Evolutionary conservation across 495 filamentous ascomycete species (phyloP).

Genomic region (Choiromyces venosus): DNA sequence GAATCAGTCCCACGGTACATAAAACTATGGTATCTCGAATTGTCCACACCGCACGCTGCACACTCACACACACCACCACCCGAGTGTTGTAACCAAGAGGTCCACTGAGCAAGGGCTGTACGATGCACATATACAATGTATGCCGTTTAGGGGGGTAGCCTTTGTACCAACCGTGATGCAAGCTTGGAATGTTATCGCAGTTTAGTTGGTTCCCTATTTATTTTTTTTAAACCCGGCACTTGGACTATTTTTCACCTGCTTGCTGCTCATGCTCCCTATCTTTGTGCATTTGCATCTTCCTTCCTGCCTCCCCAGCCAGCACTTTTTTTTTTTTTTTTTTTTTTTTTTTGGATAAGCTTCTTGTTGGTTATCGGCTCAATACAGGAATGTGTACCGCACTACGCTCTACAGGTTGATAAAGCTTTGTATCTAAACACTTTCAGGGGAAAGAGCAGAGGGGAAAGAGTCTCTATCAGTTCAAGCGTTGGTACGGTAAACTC

Average conservation of each 20-base stretch:
- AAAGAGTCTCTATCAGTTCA: background rate
- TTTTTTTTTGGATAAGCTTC: background rate
- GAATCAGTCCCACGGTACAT: background rate
- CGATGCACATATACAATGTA: background rate
- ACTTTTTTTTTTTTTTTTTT: background rate
- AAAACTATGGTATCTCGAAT: background rate
- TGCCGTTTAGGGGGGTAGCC: background rate
- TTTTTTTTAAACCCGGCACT: background rate
- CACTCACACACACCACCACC: background rate
- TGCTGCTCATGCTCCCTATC: background rate
- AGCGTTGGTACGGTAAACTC: background rate
- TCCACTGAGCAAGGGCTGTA: background rate
- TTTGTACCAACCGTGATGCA: background rate
- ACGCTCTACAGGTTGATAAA: background rate
- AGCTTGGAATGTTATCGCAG: background rate
- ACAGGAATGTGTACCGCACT: background rate
- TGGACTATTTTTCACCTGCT: background rate
- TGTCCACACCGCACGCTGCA: background rate
- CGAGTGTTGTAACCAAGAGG: background rate
- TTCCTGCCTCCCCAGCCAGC: background rate
- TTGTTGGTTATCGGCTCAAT: background rate
- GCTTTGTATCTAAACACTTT: background rate
- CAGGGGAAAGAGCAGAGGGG: background rate
- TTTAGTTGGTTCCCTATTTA: background rate
- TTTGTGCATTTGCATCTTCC: background rate